phyloP scores from a whole-genome alignment of 768 basidiomycete species.

The Polyporus arcularius region DNA sequence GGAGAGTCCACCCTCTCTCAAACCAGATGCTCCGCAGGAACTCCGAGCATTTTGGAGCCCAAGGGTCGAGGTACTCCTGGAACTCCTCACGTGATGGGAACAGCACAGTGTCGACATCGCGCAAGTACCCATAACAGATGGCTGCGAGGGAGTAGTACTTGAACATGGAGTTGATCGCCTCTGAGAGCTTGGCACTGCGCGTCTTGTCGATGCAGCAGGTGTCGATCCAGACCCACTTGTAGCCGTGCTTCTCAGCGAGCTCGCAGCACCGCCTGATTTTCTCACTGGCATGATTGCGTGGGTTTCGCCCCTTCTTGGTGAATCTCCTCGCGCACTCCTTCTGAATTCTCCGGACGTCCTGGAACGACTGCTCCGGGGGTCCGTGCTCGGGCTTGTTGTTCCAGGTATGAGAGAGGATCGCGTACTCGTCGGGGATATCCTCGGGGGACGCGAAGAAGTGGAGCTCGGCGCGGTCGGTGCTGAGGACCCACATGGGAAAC shows the following conservation, averaged over 20 bases:
- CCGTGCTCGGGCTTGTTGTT: too few relatives aligned
- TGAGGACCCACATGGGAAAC: not conserved
- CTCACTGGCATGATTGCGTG: not conserved
- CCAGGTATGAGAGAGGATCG: not conserved
- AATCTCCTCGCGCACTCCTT: not conserved
- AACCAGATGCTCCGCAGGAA: not conserved
- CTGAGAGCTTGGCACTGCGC: not conserved
- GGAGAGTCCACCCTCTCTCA: not conserved
- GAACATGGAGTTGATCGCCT: constrained; percentile 1
- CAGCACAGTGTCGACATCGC: not conserved
- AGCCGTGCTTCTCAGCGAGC: not conserved
- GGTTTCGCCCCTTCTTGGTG: not conserved
- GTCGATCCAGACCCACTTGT: not conserved
- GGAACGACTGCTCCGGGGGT: not conserved
- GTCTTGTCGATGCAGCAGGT: constrained; percentile 1
- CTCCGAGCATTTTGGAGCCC: not conserved
- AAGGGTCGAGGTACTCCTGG: too few relatives aligned
- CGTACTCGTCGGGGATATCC: not conserved
- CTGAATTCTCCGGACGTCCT: not conserved
- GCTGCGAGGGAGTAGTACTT: not conserved
- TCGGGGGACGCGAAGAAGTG: not conserved
- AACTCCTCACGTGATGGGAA: too few relatives aligned
- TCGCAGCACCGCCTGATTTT: not conserved
- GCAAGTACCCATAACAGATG: not conserved
- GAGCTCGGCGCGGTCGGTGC: not conserved